Evolutionary conservation across 2,329 filamentous ascomycete genomes (phyloP).

Genomic region (Trichoderma cornu-damae): DNA sequence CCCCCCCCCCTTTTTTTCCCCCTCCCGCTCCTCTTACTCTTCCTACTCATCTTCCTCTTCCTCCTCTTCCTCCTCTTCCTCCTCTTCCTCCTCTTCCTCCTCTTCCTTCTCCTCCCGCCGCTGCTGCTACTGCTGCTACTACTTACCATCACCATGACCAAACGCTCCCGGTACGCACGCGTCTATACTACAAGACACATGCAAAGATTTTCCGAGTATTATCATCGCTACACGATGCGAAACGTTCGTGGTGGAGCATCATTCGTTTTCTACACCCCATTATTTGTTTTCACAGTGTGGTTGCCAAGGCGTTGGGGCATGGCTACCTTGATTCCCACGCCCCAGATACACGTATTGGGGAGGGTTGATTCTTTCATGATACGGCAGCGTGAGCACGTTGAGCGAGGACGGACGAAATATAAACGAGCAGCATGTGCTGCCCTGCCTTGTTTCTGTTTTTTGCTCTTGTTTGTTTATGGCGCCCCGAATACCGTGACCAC

Average conservation of each 20-base stretch:
- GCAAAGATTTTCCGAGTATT: neutral
- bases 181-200: neutral
- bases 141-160: neutral
- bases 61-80: too few relatives aligned
- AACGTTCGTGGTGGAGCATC: neutral
- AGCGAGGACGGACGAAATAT: neutral
- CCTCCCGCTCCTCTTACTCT: too few relatives aligned
- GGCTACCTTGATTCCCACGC: neutral
- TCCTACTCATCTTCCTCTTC: too few relatives aligned
- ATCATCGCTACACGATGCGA: neutral
- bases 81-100: too few relatives aligned
- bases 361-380: neutral
- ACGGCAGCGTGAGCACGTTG: neutral
- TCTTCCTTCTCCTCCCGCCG: too few relatives aligned
- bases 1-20: too few relatives aligned
- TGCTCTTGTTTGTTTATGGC: too few relatives aligned
- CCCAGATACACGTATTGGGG: neutral
- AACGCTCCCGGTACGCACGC: neutral
- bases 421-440: neutral
- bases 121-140: too few relatives aligned
- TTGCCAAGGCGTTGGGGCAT: neutral
- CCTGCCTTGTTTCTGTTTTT: too few relatives aligned
- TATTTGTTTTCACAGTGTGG: neutral
- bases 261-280: neutral
- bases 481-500: conserved; percentile 58